Evolutionary conservation across 2,329 filamentous ascomycete species (phyloP).

Genomic region (Fusarium sp.): DNA sequence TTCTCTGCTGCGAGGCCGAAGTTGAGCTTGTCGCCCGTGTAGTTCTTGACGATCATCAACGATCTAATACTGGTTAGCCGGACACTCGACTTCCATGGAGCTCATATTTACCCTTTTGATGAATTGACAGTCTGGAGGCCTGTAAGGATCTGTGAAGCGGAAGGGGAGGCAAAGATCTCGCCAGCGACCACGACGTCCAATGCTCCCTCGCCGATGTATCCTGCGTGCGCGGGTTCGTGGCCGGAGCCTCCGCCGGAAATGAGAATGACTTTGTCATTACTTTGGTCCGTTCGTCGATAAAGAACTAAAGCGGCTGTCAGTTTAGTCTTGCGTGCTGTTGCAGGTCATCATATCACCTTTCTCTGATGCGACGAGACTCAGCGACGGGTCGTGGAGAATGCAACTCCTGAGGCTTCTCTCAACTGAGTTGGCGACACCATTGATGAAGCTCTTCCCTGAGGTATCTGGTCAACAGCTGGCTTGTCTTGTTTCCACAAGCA

Average conservation of each 20-base stretch:
- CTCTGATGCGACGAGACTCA: constrained; percentile 35
- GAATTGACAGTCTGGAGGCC: constrained; percentile 37
- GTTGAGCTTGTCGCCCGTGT: constrained; percentile 44
- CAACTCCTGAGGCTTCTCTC: constrained; percentile 36
- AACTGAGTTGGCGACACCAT: constrained; percentile 30
- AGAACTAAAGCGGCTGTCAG: constrained; percentile 26
- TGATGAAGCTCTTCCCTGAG: constrained; percentile 40
- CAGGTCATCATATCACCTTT: constrained; percentile 17
- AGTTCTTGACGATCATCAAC: constrained; percentile 42
- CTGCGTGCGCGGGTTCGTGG: constrained; percentile 40
- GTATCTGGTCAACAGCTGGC: neutral
- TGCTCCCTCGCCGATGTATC: constrained; percentile 39
- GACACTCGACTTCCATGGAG: fast-evolving
- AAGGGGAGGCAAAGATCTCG: constrained; percentile 41
- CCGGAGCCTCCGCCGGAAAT: constrained; percentile 39
- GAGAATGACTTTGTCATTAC: constrained; percentile 31
- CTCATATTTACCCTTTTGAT: constrained; percentile 16
- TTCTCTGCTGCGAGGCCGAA: constrained; percentile 45
- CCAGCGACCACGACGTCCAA: constrained; percentile 37
- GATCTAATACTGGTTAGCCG: constrained; percentile 16
- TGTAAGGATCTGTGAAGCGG: constrained; percentile 36
- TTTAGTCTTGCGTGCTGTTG: fast-evolving
- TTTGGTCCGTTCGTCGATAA: constrained; percentile 26
- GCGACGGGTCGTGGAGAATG: constrained; percentile 34
- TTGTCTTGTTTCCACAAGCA: neutral